Base-by-base conservation (phyloP, 176 grass and related monocot genomes). In the Carex kokanica region DNA sequence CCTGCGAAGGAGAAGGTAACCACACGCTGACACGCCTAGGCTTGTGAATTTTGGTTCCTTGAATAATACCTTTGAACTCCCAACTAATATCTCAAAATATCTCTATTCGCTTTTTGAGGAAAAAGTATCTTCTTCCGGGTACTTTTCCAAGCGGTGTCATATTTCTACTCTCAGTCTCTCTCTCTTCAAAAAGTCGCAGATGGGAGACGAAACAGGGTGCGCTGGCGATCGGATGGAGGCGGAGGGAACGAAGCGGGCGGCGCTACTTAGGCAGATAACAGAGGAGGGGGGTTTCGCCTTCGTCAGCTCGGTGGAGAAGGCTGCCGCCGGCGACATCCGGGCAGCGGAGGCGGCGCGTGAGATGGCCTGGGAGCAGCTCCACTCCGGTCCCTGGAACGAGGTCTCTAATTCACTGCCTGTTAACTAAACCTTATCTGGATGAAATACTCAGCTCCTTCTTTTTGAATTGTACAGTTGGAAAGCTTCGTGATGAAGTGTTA, bases 321-420 rank as follows among this genome's bases (percentile, higher is more conserved):
- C 92, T 74, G 92, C 90, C 2, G 63, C 82, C 24, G 95, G 95
- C 73, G 91, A 98, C 82, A 79, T 95, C 47, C 91, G 89, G 43
- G 90, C 95, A 34, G 95, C 91, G 62, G 92, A 95, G 89, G 95
- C 86, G 81, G 92, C 92, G 43, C 53, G 90, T 60, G 95, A 95
- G 89, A 98, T 98, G 92, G 95, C 95, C 29, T 95, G 95, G 95
- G 92, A 98, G 87, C 95, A 98, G 81, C 91, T 98, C 57, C 95
- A 98, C 89, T 91, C 89, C 6, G 86, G 89, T 43, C 95, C 92
- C 0, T 84, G 95, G 84, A 56, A 84, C 84, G 92, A 91, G 81
- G 80, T 82, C 9, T 29, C 18, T 82, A 43, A 49, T 49, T 73
- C 69, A 6, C 69, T 73, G 18, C 69, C 20, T 8, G 23, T 55